Evolutionary conservation across 192 early-diverging fungal genomes (phyloP).

Genomic region (Backusella parvicylindrica): DNA sequence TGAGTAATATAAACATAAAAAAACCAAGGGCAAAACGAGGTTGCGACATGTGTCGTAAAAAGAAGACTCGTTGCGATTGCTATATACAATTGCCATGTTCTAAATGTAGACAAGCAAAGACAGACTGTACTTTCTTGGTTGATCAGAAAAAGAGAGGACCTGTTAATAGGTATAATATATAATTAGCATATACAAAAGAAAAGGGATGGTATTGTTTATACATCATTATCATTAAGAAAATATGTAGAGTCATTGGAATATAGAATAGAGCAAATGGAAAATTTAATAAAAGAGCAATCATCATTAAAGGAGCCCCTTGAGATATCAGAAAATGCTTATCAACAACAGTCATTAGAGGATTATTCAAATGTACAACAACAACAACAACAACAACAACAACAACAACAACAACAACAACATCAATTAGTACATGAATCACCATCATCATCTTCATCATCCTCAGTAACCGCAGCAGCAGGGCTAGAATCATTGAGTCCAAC

Average conservation of each 20-base stretch:
- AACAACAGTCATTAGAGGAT: not conserved
- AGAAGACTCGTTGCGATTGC: conserved; percentile 80
- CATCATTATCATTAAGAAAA: not conserved
- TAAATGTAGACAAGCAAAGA: conserved; percentile 60
- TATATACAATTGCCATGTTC: conserved; percentile 61
- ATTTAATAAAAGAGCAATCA: conserved; percentile 45
- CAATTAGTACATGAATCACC: not conserved
- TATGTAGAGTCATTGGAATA: conserved; percentile 71
- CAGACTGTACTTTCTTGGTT: conserved; percentile 43
- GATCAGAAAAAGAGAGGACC: conserved; percentile 64
- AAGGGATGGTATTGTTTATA: not conserved
- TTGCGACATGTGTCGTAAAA: conserved; percentile 73
- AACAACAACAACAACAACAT: not conserved
- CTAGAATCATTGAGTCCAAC: not conserved
- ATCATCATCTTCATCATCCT: not conserved
- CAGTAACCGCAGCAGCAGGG: too few relatives aligned
- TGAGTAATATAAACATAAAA: not conserved
- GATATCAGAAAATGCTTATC: not conserved
- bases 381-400: too few relatives aligned
- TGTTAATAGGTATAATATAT: conserved; percentile 57
- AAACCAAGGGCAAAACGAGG: conserved; percentile 27
- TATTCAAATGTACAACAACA: not conserved
- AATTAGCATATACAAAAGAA: not conserved
- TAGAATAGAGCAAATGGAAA: conserved; percentile 67
- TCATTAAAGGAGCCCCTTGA: not conserved